Base-by-base conservation (phyloP, 805 yeast genomes). In the Hanseniaspora meyeri region DNA sequence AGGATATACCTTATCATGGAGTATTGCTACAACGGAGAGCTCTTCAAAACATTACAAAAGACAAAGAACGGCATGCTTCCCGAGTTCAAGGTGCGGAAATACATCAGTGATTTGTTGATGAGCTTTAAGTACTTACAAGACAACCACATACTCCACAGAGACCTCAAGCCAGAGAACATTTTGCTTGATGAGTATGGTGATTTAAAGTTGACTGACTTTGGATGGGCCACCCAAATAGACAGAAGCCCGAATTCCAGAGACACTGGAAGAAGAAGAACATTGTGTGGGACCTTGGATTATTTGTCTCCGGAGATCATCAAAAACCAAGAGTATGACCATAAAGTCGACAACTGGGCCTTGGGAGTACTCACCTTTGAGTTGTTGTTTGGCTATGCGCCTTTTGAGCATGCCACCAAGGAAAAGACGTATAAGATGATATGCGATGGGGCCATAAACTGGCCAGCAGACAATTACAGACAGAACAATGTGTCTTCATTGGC, bases 291-390 rank as follows among this genome's bases (percentile, higher is more conserved):
- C 0, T 72, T 91, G 43, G 97, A 93, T 69, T 91, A 91, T 63
- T 70, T 93, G 16, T 95, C 97, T 0, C 98, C 98, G 8, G 98
- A 91, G 70, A 83, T 93, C 85, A 87, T 91, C 7, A 93, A 85
- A 59, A 82, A 86, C 1, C 81, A 78, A 62, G 85, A 82, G 11
- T 93, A 91, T 63, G 91, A 85, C 62, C 76, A 75, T 54, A 75
- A 75, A 52, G 95, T 88, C 0, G 98, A 91, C 66, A 77, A 85
- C 2, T 91, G 98, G 98, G 87, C 97, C 0, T 72, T 91, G 55
- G 98, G 98, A 0, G 81, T 91, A 1, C 68, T 91, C 39, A 77
- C 89, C 60, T 91, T 84, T 65, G 98, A 91, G 67, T 77, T 93
- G 51, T 70, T 91, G 1, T 89, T 85, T 4, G 97, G 97, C 0